Base-by-base conservation (phyloP, 2,329 filamentous ascomycete species). In the Hymenoscyphus repandus region DNA sequence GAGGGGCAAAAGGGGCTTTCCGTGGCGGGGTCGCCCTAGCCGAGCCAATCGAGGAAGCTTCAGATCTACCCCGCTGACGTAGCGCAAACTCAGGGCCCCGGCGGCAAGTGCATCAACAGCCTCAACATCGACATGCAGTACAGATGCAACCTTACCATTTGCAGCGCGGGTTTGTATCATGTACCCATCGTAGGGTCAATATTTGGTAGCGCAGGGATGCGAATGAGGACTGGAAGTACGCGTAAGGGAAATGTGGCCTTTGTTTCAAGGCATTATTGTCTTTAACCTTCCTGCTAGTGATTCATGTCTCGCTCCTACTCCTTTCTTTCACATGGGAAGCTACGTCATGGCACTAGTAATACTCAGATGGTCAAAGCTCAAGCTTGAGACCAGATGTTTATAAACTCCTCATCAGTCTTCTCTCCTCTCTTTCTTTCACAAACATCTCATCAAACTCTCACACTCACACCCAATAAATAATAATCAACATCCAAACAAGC, bases 11-110 rank as follows among this genome's bases (percentile, higher is more conserved):
- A 27, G 22, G 22, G 22, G 22, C 4, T 27, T 27, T 4, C 22
- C 22, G 7, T 27, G 22, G 22, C 22, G 7, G 22, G 22, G 22
- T 27, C 4, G 22, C 22, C 34, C n/a, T 17, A 49, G 54, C 34
- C 53, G 51, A 58, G 48, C 53, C 51, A 58, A 54, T 58, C 30
- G 32, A 6, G 6, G 20, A 2, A 15, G 5, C 4, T 5, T 15
- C 1, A 12, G 5, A 10, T 37, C 30, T 39, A 48, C 56, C 56
- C 56, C 56, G 47, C 56, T 58, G 56, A 58, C 56, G 56, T 58
- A 47, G 38, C 34, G 6, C 36, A 32, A 31, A 11, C 30, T 40
- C 38, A 37, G 42, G 15, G 39, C n/a, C n/a, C n/a, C n/a, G n/a
- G n/a, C n/a, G n/a, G n/a, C n/a, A n/a, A 34, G 40, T 12, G n/a